Evolutionary conservation across 2,329 filamentous ascomycete species (phyloP).

Genomic region (Fusarium newnesense): DNA sequence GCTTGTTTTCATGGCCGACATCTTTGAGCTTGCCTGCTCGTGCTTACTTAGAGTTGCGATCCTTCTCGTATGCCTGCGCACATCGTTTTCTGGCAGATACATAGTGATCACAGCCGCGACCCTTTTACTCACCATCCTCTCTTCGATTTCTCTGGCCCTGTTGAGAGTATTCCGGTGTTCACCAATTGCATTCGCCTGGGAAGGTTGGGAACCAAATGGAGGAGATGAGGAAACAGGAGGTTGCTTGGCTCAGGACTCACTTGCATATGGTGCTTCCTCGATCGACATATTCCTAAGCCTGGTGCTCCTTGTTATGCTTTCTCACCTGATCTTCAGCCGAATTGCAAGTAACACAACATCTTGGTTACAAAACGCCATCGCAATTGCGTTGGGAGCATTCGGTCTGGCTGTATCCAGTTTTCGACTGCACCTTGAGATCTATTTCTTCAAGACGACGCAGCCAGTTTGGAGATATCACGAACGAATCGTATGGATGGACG

Average conservation of each 20-base stretch:
- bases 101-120: slow-evolving; percentile 49
- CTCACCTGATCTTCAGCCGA: slow-evolving; percentile 52
- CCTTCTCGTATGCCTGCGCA: slow-evolving; percentile 52
- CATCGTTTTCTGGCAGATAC: slow-evolving; percentile 49
- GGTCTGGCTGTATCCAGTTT: slow-evolving; percentile 51
- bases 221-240: slow-evolving; percentile 7
- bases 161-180: slow-evolving; percentile 56
- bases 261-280: slow-evolving; percentile 55
- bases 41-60: slow-evolving; percentile 54
- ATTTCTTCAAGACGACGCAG: slow-evolving; percentile 48
- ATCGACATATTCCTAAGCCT: slow-evolving; percentile 60
- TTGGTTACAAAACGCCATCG: slow-evolving; percentile 55
- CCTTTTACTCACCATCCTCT: slow-evolving; percentile 48
- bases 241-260: slow-evolving; percentile 39
- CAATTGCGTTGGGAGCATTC: slow-evolving; percentile 58
- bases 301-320: slow-evolving; percentile 55
- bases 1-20: slow-evolving; percentile 46
- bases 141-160: slow-evolving; percentile 50
- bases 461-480: slow-evolving; percentile 56
- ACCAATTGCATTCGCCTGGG: slow-evolving; percentile 50
- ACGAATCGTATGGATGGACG: slow-evolving; percentile 55
- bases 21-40: slow-evolving; percentile 52
- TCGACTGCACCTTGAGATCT: slow-evolving; percentile 48
- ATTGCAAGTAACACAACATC: slow-evolving; percentile 54
- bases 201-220: slow-evolving; percentile 31